Percentiles rank a stretch among this genome's conserved stretches.
These are phyloP conservation scores for Talaromyces sp. DNA, from an alignment of 2,329 filamentous ascomycete genomes.

Conservation along the genomic window DNA sequence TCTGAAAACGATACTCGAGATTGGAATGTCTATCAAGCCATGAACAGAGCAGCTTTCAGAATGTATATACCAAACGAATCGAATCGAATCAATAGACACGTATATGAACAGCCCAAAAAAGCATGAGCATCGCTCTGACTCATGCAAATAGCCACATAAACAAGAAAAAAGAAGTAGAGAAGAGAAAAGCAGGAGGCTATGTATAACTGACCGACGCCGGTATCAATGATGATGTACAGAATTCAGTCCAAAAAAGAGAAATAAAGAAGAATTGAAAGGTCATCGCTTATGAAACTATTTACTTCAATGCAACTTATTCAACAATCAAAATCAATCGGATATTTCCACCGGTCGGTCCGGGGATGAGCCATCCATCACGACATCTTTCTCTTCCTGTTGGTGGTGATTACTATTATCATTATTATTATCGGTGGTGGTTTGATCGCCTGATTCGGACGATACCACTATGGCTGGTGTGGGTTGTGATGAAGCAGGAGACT, in stretches of 20 bases:
- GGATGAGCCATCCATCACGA: slow-evolving; percentile 12
- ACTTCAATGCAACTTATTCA: slow-evolving; percentile 1
- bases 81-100: background rate
- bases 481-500: slow-evolving; percentile 27
- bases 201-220: background rate
- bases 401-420: slow-evolving; percentile 4
- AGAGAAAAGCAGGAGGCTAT: background rate
- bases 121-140: background rate
- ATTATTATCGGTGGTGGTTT: background rate
- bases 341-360: slow-evolving; percentile 18
- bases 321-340: slow-evolving; percentile 14
- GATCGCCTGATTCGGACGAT: slow-evolving; percentile 22
- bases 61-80: background rate
- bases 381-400: background rate
- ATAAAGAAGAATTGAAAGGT: background rate
- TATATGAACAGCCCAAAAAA: background rate
- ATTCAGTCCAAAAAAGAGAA: background rate
- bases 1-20: background rate
- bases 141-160: background rate
- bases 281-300: slow-evolving; percentile 4
- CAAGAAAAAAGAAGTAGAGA: background rate
- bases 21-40: background rate
- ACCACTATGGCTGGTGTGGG: slow-evolving; percentile 37
- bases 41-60: background rate
- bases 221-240: background rate